Conservation (phyloP, 768 basidiomycete species). For the Omphalotus guepiniiformis region DNA sequence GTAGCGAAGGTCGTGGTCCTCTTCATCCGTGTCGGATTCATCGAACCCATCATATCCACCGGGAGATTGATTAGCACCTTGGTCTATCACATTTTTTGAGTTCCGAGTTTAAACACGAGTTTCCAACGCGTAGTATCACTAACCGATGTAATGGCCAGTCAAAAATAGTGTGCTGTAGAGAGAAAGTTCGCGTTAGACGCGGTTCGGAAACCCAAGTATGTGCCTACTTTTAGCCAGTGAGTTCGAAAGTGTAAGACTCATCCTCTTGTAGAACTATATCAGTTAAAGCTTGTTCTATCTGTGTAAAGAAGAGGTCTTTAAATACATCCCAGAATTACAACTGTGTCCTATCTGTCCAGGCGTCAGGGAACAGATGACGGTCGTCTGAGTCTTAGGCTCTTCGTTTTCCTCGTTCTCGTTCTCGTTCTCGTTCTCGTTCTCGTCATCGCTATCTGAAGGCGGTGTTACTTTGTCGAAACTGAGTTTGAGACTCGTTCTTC, state of each 20-base stretch:
- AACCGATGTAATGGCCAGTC: slow-evolving; percentile 84
- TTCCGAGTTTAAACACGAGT: neutral
- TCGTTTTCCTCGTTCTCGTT: slow-evolving; percentile 32
- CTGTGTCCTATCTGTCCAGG: slow-evolving; percentile 65
- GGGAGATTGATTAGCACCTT: slow-evolving; percentile 43
- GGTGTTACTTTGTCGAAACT: slow-evolving; percentile 39
- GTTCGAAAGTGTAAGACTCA: slow-evolving; percentile 62
- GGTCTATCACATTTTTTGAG: slow-evolving; percentile 41
- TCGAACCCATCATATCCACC: slow-evolving; percentile 40
- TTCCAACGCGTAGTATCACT: slow-evolving; percentile 14
- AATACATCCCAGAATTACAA: neutral
- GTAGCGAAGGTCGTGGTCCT: slow-evolving; percentile 63
- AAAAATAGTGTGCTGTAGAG: slow-evolving; percentile 61
- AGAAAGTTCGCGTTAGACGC: slow-evolving; percentile 11
- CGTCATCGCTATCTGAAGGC: slow-evolving; percentile 35
- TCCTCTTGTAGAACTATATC: slow-evolving; percentile 69
- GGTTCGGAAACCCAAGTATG: neutral
- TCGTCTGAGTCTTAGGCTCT: slow-evolving; percentile 32
- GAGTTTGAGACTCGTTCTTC: slow-evolving; percentile 66
- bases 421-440: slow-evolving; percentile 43
- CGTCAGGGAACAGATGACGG: slow-evolving; percentile 74
- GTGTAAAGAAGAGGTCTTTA: slow-evolving; percentile 8
- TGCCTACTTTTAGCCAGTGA: slow-evolving; percentile 77
- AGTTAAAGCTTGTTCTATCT: slow-evolving; percentile 76
- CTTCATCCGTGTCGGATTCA: slow-evolving; percentile 44